Percentiles rank a stretch among this genome's conserved stretches.
phyloP scores from a whole-genome alignment of 2,329 filamentous ascomycete genomes.

The Cercospora citrullina region DNA sequence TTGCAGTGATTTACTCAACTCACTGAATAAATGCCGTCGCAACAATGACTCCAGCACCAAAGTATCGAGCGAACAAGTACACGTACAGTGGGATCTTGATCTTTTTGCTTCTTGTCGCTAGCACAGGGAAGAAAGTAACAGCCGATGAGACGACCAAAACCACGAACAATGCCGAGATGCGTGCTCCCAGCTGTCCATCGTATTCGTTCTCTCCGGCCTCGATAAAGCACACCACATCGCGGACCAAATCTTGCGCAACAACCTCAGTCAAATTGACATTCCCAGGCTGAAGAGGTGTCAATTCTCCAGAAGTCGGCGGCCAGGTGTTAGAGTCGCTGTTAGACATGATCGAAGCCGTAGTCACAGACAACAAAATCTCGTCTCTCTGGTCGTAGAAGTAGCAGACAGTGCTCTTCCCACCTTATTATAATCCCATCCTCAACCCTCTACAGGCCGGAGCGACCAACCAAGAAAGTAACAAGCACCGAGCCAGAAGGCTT shows the following conservation, averaged over 20 bases:
- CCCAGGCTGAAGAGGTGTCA: conserved; percentile 9
- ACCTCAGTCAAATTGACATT: conserved; percentile 26
- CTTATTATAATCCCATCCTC: not conserved
- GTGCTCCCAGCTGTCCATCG: conserved; percentile 50
- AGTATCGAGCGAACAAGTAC: conserved; percentile 52
- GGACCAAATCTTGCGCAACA: conserved; percentile 13
- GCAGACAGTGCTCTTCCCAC: not conserved
- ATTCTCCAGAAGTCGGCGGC: conserved; percentile 8
- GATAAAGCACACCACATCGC: conserved; percentile 27
- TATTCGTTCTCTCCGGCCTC: conserved; percentile 50
- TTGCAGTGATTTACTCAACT: conserved; percentile 17
- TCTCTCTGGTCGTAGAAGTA: not conserved
- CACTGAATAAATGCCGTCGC: conserved; percentile 51
- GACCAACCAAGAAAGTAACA: not conserved
- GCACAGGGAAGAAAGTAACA: conserved; percentile 50
- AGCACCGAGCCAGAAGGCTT: not conserved
- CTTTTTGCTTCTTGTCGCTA: conserved; percentile 43
- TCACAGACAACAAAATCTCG: not conserved
- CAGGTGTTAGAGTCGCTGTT: conserved; percentile 7
- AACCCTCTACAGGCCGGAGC: not conserved
- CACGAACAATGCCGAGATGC: conserved; percentile 49
- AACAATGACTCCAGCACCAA: conserved; percentile 50
- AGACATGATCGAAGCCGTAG: not conserved
- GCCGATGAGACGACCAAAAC: conserved; percentile 46
- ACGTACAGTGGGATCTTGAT: conserved; percentile 46